Percentiles rank a stretch among this genome's conserved stretches.
phyloP scores from a whole-genome alignment of 257 asterid genomes.

The Galeopsis tetrahit region DNA sequence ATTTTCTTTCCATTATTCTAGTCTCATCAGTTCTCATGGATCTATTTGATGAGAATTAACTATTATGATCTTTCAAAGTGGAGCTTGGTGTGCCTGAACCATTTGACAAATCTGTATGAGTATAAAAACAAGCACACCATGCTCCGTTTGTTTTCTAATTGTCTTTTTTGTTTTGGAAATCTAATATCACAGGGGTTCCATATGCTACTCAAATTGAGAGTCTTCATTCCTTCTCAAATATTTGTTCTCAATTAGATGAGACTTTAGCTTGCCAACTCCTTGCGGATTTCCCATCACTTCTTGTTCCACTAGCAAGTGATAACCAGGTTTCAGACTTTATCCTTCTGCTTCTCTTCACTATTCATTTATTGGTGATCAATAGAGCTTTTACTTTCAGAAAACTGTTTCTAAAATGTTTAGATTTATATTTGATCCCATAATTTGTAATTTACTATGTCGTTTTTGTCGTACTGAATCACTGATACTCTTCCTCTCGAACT shows the following conservation, averaged over 20 bases:
- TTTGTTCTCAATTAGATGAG: constrained; percentile 64
- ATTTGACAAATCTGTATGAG: constrained; percentile 15
- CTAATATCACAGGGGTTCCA: constrained; percentile 59
- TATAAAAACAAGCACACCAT: neutral
- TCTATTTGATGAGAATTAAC: constrained; percentile 23
- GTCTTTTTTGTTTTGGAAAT: constrained; percentile 18
- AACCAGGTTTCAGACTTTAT: constrained; percentile 59
- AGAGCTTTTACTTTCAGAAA: neutral
- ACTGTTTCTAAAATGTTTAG: neutral
- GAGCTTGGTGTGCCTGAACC: constrained; percentile 15
- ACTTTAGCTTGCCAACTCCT: constrained; percentile 53
- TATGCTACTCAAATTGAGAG: constrained; percentile 64
- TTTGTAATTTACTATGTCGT: neutral
- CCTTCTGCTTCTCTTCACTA: neutral
- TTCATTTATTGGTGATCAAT: constrained; percentile 15
- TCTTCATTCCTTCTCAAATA: constrained; percentile 58
- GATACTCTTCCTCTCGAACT: constrained; percentile 16
- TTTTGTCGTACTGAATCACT: constrained; percentile 26
- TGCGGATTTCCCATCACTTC: constrained; percentile 66
- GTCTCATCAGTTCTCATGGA: constrained; percentile 19
- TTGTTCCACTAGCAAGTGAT: constrained; percentile 79
- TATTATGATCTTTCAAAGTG: constrained; percentile 14
- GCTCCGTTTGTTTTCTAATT: constrained; percentile 30
- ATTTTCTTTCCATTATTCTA: constrained; percentile 22
- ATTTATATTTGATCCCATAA: constrained; percentile 4